These are phyloP conservation scores for Westerdykella sp. DNA, from an alignment of 2,329 filamentous ascomycete species.

Conservation along the genomic window DNA sequence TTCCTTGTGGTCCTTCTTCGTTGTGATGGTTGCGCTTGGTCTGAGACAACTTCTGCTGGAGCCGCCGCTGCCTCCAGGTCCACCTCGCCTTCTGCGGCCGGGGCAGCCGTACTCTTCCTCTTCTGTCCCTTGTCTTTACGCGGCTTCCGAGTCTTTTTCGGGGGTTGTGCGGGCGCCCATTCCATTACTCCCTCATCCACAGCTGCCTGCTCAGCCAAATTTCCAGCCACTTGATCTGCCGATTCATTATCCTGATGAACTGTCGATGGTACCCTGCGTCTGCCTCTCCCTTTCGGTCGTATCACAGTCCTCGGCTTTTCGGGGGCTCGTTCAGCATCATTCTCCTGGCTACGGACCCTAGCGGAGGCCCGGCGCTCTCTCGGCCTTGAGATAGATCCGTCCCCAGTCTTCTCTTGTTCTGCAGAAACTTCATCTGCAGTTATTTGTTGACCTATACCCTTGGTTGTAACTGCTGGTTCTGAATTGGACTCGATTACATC, in stretches of 20 bases:
- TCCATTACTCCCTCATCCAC: conserved; percentile 6
- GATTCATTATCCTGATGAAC: neutral
- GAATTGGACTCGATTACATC: too few species aligned
- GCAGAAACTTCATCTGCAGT: too few species aligned
- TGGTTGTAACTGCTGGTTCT: too few species aligned
- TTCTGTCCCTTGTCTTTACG: conserved; percentile 20
- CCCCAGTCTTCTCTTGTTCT: too few species aligned
- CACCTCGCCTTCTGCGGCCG: conserved; percentile 7
- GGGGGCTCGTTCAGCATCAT: neutral
- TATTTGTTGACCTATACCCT: too few species aligned
- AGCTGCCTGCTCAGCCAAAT: conserved; percentile 1
- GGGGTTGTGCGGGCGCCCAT: conserved; percentile 5
- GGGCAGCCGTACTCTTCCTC: conserved; percentile 1
- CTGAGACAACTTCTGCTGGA: conserved; percentile 1
- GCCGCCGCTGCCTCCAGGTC: conserved; percentile 7
- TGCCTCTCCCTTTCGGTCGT: neutral
- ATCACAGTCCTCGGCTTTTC: neutral
- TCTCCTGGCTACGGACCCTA: neutral
- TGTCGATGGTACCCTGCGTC: too few species aligned
- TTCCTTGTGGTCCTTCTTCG: conserved; percentile 13
- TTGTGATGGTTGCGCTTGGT: neutral
- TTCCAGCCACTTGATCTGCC: neutral
- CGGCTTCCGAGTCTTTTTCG: conserved; percentile 26
- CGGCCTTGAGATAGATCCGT: too few species aligned
- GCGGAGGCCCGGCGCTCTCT: too few species aligned